A percentile compares a stretch with the other conserved stretches of the same genome.
Conservation (phyloP, 306 rosid species). For the Lathyrus aphaca region DNA sequence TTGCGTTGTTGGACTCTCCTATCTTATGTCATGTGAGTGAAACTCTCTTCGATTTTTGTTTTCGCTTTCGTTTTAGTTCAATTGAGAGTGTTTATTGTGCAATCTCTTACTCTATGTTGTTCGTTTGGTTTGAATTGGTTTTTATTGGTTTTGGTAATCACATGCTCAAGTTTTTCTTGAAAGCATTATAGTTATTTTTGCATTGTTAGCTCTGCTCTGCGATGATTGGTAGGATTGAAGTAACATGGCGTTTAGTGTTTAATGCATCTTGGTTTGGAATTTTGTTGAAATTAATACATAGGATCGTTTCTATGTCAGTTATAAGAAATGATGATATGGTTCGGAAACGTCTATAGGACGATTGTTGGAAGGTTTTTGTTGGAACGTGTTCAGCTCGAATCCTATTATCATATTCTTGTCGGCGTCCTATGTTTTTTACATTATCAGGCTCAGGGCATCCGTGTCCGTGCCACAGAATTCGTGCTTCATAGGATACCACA, state of each 20-base stretch:
- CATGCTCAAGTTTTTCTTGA: not conserved
- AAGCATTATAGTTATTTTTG: not conserved
- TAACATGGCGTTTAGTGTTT: slow-evolving; percentile 14
- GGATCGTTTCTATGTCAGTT: not conserved
- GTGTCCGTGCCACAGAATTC: too few relatives aligned
- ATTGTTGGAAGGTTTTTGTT: slow-evolving; percentile 29
- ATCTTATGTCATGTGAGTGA: slow-evolving; percentile 88
- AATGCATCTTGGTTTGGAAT: slow-evolving; percentile 11
- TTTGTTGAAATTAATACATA: slow-evolving; percentile 27
- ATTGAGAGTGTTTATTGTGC: slow-evolving; percentile 5
- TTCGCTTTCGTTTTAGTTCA: not conserved
- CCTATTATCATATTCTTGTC: slow-evolving; percentile 15
- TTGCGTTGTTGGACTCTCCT: slow-evolving; percentile 87
- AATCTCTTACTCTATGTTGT: slow-evolving; percentile 6
- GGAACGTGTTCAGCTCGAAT: slow-evolving; percentile 1
- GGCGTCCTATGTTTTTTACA: not conserved
- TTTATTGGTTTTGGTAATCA: slow-evolving; percentile 14
- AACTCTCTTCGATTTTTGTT: not conserved
- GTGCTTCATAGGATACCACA: not conserved
- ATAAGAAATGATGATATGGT: slow-evolving; percentile 2
- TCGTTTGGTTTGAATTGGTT: slow-evolving; percentile 24
- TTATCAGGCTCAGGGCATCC: too few relatives aligned
- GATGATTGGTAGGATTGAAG: slow-evolving; percentile 18
- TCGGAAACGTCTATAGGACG: slow-evolving; percentile 13
- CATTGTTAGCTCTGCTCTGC: slow-evolving; percentile 23